Evolutionary conservation across 1,284 basidiomycete species (phyloP).

Genomic region (Tremellales sp.): DNA sequence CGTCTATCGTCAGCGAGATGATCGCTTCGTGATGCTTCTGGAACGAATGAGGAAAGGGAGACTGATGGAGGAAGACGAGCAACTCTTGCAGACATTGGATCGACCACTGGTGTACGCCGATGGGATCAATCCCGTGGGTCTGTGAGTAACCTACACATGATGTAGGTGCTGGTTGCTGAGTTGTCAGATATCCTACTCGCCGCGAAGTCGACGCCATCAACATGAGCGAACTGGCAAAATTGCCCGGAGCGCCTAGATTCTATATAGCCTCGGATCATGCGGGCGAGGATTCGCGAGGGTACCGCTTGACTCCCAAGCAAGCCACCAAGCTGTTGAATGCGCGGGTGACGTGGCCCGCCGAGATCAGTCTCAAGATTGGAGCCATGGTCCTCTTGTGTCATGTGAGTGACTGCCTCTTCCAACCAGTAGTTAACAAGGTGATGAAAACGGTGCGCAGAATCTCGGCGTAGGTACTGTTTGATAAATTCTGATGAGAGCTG

Average conservation of each 20-base stretch:
- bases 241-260: conserved; percentile 9
- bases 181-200: conserved; percentile 23
- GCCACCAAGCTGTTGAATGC: conserved; percentile 27
- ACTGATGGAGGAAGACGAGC: not conserved
- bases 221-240: conserved; percentile 13
- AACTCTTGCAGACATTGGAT: conserved; percentile 3
- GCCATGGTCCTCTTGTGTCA: conserved; percentile 40
- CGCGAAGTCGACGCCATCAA: conserved; percentile 31
- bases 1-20: conserved; percentile 63
- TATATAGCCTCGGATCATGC: conserved; percentile 24
- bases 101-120: conserved; percentile 9
- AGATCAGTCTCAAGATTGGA: conserved; percentile 29
- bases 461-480: no score
- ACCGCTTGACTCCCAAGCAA: conserved; percentile 8
- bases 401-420: conserved; percentile 15
- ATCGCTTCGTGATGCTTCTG: conserved; percentile 17
- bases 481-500: no score
- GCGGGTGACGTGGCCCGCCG: conserved; percentile 27
- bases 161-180: no score
- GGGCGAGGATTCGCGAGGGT: conserved; percentile 21
- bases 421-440: conserved; percentile 8
- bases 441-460: no score
- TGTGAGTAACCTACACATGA: no score
- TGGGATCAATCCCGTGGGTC: conserved; percentile 11
- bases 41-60: conserved; percentile 22